These are phyloP conservation scores for Theobroma grandiflorum DNA, from an alignment of 441 rosid species.

Conservation along the genomic window DNA sequence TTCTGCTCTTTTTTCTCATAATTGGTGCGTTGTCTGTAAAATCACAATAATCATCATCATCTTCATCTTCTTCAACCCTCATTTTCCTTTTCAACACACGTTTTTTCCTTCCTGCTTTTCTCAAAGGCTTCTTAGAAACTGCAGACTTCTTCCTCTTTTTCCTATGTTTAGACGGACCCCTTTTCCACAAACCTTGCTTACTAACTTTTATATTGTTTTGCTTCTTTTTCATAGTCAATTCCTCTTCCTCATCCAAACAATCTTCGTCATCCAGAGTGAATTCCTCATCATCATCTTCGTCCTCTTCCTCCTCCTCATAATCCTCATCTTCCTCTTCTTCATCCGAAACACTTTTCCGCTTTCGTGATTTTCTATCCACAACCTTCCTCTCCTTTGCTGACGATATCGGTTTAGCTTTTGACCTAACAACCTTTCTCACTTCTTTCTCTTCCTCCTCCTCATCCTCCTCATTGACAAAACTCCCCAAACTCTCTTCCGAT, in stretches of 20 bases:
- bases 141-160: slow-evolving; percentile 56
- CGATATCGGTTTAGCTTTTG: slow-evolving; percentile 44
- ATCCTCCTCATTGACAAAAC: slow-evolving; percentile 44
- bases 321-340: slow-evolving; percentile 62
- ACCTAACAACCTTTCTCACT: slow-evolving; percentile 45
- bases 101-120: slow-evolving; percentile 53
- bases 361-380: slow-evolving; percentile 49
- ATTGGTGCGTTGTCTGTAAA: slow-evolving; percentile 48
- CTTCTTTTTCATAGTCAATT: slow-evolving; percentile 44
- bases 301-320: slow-evolving; percentile 47
- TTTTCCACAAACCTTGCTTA: slow-evolving; percentile 42
- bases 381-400: slow-evolving; percentile 39
- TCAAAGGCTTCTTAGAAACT: slow-evolving; percentile 45
- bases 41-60: slow-evolving; percentile 58
- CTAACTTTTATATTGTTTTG: slow-evolving; percentile 40
- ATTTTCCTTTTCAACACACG: slow-evolving; percentile 57
- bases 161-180: slow-evolving; percentile 41
- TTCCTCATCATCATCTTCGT: slow-evolving; percentile 69
- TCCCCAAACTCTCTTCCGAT: slow-evolving; percentile 61
- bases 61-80: slow-evolving; percentile 46
- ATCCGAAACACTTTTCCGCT: slow-evolving; percentile 56
- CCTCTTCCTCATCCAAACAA: slow-evolving; percentile 81
- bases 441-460: slow-evolving; percentile 52
- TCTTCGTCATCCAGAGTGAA: slow-evolving; percentile 73
- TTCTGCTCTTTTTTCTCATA: slow-evolving; percentile 54